phyloP scores from a whole-genome alignment of 495 filamentous ascomycete genomes.

The Hyaloscypha variabilis region DNA sequence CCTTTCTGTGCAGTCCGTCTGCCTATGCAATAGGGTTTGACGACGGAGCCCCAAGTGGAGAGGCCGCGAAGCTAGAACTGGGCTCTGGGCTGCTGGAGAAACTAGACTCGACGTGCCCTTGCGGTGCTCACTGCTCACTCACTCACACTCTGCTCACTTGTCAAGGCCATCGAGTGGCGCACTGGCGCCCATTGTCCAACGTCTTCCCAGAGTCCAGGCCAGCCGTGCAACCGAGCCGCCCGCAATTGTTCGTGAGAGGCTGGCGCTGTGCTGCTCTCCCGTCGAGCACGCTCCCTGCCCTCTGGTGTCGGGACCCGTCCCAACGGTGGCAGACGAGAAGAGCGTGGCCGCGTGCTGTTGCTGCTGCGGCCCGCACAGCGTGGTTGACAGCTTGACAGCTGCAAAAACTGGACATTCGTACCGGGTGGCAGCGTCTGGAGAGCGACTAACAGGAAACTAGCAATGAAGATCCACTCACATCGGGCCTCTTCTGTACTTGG shows the following conservation, averaged over 20 bases:
- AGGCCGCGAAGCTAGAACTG: not conserved
- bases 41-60: not conserved
- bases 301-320: constrained; percentile 23
- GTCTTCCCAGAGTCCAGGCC: too few relatives aligned
- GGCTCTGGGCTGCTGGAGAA: too few relatives aligned
- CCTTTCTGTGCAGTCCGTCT: not conserved
- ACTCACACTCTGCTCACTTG: not conserved
- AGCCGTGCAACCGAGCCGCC: not conserved
- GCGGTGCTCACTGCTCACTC: too few relatives aligned
- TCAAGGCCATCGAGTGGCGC: not conserved
- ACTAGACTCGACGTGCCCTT: too few relatives aligned
- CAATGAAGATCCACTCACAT: not conserved
- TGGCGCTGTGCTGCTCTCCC: not conserved
- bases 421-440: constrained; percentile 25
- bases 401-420: constrained; percentile 21
- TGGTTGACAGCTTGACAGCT: constrained; percentile 26
- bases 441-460: constrained; percentile 6
- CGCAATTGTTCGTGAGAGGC: not conserved
- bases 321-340: constrained; percentile 25
- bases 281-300: constrained; percentile 20
- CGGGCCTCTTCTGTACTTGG: not conserved
- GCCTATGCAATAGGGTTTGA: not conserved
- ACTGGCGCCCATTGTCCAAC: not conserved
- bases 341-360: constrained; percentile 1
- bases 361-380: constrained; percentile 23